Conservation (phyloP, 306 rosid genomes). For the Arachis hypogaea region DNA sequence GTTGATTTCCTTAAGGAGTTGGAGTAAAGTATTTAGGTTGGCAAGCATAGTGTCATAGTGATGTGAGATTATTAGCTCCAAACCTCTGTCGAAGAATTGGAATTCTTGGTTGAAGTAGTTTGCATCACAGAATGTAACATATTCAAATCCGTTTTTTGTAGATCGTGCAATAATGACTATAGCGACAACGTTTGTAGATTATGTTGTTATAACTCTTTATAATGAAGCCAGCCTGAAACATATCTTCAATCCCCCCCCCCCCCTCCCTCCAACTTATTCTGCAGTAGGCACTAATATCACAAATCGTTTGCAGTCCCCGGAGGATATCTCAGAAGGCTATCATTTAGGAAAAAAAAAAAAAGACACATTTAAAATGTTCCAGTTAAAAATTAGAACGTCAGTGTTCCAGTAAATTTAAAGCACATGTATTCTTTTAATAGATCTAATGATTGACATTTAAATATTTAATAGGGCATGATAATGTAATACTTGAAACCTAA, state of each 20-base stretch:
- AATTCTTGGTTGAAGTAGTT: slow-evolving; percentile 39
- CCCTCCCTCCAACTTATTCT: background rate
- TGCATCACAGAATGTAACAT: slow-evolving; percentile 43
- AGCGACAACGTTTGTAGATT: slow-evolving; percentile 35
- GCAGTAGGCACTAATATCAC: background rate
- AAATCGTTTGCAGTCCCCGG: background rate
- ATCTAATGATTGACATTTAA: no score
- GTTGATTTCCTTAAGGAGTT: slow-evolving; percentile 89
- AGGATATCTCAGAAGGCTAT: slow-evolving; percentile 1
- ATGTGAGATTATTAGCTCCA: slow-evolving; percentile 36
- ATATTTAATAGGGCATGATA: no score
- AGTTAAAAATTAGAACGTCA: no score
- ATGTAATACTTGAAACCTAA: no score
- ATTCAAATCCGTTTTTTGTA: slow-evolving; percentile 61
- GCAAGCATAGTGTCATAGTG: slow-evolving; percentile 14
- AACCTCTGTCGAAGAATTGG: slow-evolving; percentile 38
- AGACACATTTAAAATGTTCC: no score
- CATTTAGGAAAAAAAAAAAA: no score
- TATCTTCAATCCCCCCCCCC: slow-evolving; percentile 1
- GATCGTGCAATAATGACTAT: slow-evolving; percentile 52
- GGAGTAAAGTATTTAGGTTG: slow-evolving; percentile 61
- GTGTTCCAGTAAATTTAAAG: no score
- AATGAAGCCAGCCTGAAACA: slow-evolving; percentile 43
- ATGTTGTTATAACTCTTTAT: slow-evolving; percentile 29
- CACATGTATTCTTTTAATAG: no score